Conservation (phyloP, 169 alveolate species). For the Ichthyophthirius multifiliis region DNA sequence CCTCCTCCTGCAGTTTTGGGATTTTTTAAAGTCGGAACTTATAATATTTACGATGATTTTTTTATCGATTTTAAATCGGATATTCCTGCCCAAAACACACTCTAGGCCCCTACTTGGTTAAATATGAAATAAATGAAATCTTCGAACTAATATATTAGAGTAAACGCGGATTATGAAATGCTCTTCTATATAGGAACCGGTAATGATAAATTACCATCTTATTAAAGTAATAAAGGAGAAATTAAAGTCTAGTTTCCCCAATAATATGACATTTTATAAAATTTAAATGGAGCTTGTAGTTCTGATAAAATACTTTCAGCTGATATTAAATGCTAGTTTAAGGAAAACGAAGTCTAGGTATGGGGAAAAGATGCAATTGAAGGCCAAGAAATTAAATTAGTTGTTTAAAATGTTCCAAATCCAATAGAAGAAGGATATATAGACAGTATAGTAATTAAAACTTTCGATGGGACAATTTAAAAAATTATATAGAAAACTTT, state of each 20-base stretch:
- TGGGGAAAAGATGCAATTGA: slow-evolving; percentile 8
- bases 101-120: slow-evolving; percentile 34
- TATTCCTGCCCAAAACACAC: not conserved
- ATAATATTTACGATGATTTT: not conserved
- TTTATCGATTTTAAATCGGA: slow-evolving; percentile 23
- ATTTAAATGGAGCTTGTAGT: not conserved
- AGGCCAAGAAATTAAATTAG: slow-evolving; percentile 17
- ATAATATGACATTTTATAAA: slow-evolving; percentile 31
- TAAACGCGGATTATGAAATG: not conserved
- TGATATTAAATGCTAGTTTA: not conserved
- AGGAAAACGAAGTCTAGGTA: not conserved
- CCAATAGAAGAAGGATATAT: slow-evolving; percentile 40
- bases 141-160: slow-evolving; percentile 10
- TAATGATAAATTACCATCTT: slow-evolving; percentile 1
- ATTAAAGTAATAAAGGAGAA: not conserved
- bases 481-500: slow-evolving; percentile 28
- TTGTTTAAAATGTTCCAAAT: slow-evolving; percentile 29
- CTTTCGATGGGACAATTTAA: slow-evolving; percentile 44
- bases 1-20: slow-evolving; percentile 17
- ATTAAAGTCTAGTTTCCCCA: slow-evolving; percentile 27
- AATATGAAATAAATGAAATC: slow-evolving; percentile 15
- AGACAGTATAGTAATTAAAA: slow-evolving; percentile 22
- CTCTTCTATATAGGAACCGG: slow-evolving; percentile 13
- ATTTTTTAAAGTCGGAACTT: slow-evolving; percentile 15
- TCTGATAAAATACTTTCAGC: not conserved